Evolutionary conservation across 495 filamentous ascomycete genomes (phyloP).

Genomic region (Penicillium psychrofluorescens): DNA sequence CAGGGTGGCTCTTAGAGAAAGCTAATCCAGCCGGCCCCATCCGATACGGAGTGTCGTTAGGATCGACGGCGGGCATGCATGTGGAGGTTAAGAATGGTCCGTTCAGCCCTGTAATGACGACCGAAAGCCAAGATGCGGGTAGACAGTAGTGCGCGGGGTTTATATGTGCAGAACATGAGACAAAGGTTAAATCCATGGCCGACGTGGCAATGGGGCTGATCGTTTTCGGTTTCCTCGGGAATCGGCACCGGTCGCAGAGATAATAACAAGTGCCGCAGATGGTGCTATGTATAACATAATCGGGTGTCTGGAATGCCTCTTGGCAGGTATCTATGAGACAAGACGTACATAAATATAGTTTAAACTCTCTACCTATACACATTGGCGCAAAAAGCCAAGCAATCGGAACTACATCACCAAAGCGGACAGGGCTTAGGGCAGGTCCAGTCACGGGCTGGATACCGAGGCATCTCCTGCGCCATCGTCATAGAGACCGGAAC

Average conservation of each 20-base stretch:
- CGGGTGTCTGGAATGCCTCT: no score
- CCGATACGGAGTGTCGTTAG: neutral
- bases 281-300: neutral
- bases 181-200: neutral
- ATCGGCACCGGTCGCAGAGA: slow-evolving; percentile 2
- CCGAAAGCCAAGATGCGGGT: no score
- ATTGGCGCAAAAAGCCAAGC: no score
- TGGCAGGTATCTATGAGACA: no score
- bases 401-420: neutral
- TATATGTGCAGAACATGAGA: neutral
- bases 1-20: no score
- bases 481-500: neutral
- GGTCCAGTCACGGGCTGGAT: neutral
- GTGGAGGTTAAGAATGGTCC: neutral
- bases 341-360: no score
- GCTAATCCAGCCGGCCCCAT: no score
- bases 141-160: slow-evolving; percentile 1
- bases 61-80: slow-evolving; percentile 1
- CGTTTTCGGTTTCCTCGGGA: neutral
- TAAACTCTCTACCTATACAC: no score
- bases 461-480: slow-evolving; percentile 9
- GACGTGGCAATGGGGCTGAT: no score
- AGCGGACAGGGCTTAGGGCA: slow-evolving; percentile 15
- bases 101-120: neutral
- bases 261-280: no score